Percentiles rank a stretch among this genome's conserved stretches.
Conservation (phyloP, 2,329 filamentous ascomycete species). For the Xylaria sp. region DNA sequence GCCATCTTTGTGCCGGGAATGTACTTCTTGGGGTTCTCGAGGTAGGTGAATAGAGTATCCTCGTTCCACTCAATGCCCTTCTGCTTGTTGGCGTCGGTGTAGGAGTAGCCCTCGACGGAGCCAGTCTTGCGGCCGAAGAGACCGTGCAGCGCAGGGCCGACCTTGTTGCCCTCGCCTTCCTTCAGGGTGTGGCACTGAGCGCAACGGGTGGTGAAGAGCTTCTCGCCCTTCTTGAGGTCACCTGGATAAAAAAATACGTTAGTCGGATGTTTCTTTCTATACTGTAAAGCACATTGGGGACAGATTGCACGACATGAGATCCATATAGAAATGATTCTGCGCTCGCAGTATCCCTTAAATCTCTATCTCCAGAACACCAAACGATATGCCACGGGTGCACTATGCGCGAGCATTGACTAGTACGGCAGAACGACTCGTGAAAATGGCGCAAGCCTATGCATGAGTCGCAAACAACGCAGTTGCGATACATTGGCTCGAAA, state of each 20-base stretch:
- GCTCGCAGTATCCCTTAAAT: not conserved
- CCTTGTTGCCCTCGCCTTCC: conserved; percentile 92
- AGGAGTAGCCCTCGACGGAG: conserved; percentile 89
- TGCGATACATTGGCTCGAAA: conserved; percentile 9
- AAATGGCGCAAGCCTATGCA: conserved; percentile 46
- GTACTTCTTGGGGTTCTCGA: conserved; percentile 99
- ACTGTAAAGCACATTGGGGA: not conserved
- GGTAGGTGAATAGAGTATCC: conserved; percentile 91
- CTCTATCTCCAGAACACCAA: not conserved
- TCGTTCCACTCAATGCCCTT: conserved; percentile 93
- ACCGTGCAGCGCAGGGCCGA: conserved; percentile 95
- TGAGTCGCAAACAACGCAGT: conserved; percentile 32
- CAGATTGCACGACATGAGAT: not conserved
- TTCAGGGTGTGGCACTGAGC: conserved; percentile 98
- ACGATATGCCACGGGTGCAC: not conserved
- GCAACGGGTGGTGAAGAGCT: conserved; percentile 99
- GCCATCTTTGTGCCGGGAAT: conserved; percentile 99
- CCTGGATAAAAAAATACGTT: conserved; percentile 63
- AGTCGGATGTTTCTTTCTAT: conserved; percentile 38
- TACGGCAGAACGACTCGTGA: conserved; percentile 18
- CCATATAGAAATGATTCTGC: not conserved
- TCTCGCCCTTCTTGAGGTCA: conserved; percentile 95
- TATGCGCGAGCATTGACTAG: not conserved
- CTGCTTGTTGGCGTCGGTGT: conserved; percentile 99
- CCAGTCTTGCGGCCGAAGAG: conserved; percentile 97